phyloP scores from a whole-genome alignment of 495 filamentous ascomycete species.

The Neurospora cerealis region DNA sequence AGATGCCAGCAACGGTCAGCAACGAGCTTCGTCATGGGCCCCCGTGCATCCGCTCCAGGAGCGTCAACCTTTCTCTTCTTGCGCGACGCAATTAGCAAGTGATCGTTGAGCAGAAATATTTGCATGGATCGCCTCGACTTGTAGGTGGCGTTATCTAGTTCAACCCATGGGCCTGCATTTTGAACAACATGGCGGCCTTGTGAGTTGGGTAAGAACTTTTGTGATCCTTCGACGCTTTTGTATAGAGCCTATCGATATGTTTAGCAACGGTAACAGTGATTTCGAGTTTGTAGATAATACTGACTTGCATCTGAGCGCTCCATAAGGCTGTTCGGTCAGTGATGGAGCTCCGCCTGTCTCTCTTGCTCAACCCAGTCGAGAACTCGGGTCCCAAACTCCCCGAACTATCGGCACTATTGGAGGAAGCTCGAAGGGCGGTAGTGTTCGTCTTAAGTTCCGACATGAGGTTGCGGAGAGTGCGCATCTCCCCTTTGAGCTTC shows the following conservation, averaged over 20 bases:
- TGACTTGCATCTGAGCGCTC: constrained; percentile 69
- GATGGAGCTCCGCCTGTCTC: constrained; percentile 68
- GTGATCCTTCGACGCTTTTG: constrained; percentile 91
- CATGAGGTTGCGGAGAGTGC: constrained; percentile 76
- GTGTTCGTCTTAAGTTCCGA: constrained; percentile 71
- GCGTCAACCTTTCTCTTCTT: constrained; percentile 80
- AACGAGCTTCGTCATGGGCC: constrained; percentile 67
- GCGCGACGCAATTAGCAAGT: constrained; percentile 77
- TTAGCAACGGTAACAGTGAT: neutral
- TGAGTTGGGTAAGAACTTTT: constrained; percentile 89
- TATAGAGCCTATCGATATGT: constrained; percentile 48
- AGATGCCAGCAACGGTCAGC: constrained; percentile 93
- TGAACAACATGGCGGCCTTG: constrained; percentile 85
- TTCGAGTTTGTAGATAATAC: neutral
- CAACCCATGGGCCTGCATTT: constrained; percentile 85
- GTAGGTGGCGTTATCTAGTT: constrained; percentile 95
- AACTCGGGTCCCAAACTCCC: constrained; percentile 26
- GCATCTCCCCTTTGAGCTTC: constrained; percentile 94
- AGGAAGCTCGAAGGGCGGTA: constrained; percentile 62
- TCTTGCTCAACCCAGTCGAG: constrained; percentile 45
- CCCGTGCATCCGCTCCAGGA: constrained; percentile 46
- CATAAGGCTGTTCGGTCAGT: constrained; percentile 94
- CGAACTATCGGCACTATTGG: constrained; percentile 25
- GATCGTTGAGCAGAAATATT: constrained; percentile 88
- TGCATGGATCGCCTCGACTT: constrained; percentile 77